phyloP scores from a whole-genome alignment of 169 alveolate genomes.

The Plasmodium blacklocki region DNA sequence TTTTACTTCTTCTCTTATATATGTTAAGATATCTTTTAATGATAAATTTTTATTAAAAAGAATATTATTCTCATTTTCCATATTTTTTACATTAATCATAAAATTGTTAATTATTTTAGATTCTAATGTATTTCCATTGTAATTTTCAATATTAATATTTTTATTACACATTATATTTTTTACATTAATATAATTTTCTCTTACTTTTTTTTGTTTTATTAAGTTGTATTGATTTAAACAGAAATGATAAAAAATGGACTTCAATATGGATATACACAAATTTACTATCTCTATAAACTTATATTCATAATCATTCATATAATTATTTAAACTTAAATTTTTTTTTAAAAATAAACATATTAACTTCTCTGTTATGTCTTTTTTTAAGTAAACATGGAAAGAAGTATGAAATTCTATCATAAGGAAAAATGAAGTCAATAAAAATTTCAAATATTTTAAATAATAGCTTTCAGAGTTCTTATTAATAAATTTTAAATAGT shows the following conservation, averaged over 20 bases:
- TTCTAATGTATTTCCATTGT: constrained; percentile 14
- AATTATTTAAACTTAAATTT: constrained; percentile 17
- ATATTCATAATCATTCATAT: constrained; percentile 13
- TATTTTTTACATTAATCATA: constrained; percentile 22
- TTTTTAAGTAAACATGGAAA: constrained; percentile 43
- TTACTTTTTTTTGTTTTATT: constrained; percentile 43
- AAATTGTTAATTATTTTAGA: constrained; percentile 39
- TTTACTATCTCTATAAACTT: constrained; percentile 34
- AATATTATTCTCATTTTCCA: constrained; percentile 27
- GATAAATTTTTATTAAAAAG: constrained; percentile 40
- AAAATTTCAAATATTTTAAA: constrained; percentile 37
- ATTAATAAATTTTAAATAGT: constrained; percentile 28
- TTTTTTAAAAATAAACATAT: constrained; percentile 49
- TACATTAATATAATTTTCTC: constrained; percentile 60
- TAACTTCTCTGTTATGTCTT: constrained; percentile 37
- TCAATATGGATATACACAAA: constrained; percentile 31
- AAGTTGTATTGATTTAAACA: constrained; percentile 59
- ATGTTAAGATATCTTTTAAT: constrained; percentile 28
- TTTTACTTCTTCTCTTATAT: constrained; percentile 55
- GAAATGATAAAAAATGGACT: constrained; percentile 50
- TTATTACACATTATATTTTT: constrained; percentile 32
- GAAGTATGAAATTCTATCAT: constrained; percentile 60
- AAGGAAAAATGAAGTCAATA: constrained; percentile 20
- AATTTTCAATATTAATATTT: neutral
- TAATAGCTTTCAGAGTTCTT: constrained; percentile 12